A percentile compares a stretch with the other conserved stretches of the same genome.
Evolutionary conservation across 257 asterid species (phyloP).

Genomic region (Lycium barbarum): DNA sequence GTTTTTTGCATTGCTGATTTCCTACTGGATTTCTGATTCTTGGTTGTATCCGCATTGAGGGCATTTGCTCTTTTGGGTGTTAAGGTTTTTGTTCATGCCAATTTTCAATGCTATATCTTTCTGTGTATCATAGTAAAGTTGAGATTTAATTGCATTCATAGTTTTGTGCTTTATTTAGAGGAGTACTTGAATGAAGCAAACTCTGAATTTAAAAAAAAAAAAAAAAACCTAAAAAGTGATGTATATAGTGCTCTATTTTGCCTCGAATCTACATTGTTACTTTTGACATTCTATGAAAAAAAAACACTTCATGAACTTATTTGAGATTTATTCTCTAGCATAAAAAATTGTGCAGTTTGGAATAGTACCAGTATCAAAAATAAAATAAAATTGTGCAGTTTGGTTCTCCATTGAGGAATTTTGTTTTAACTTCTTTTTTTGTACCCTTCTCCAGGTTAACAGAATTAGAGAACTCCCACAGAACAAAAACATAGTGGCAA

Average conservation of each 20-base stretch:
- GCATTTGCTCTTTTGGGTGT: constrained; percentile 2
- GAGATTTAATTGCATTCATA: background rate
- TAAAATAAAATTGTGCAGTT: background rate
- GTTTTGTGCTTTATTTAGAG: background rate
- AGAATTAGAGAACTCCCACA: constrained; percentile 97
- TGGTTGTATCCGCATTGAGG: constrained; percentile 7
- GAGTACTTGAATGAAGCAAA: constrained; percentile 17
- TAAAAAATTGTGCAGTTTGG: background rate
- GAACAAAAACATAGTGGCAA: constrained; percentile 88
- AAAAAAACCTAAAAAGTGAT: background rate
- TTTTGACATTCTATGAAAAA: background rate
- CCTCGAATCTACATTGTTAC: background rate
- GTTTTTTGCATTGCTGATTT: background rate
- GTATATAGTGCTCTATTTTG: background rate
- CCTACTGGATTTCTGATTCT: background rate
- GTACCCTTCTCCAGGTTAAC: constrained; percentile 66
- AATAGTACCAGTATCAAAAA: too few relatives aligned
- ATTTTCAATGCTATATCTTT: background rate
- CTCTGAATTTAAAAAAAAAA: background rate
- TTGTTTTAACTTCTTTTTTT: background rate
- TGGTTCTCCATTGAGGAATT: constrained; percentile 9
- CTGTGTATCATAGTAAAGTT: constrained; percentile 4
- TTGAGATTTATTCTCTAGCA: background rate
- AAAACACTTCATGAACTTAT: background rate
- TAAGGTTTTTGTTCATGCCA: background rate